Conservation (phyloP, 192 early-diverging fungal genomes). For the Gaertneriomyces semiglobifer region DNA sequence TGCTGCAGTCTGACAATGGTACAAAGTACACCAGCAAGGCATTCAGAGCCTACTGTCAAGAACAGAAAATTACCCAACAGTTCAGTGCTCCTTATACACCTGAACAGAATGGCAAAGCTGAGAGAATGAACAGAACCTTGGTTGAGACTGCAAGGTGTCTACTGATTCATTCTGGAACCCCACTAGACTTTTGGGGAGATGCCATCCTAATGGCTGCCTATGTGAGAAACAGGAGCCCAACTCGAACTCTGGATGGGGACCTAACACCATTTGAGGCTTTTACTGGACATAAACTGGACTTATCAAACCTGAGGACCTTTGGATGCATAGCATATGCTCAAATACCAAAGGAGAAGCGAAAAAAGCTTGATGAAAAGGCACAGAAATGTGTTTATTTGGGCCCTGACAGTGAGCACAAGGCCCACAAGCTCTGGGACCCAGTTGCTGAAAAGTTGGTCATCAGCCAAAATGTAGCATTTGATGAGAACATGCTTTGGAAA, state of each 20-base stretch:
- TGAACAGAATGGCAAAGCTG: conserved; percentile 2
- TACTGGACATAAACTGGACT: neutral
- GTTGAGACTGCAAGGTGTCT: neutral
- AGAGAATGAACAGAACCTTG: neutral
- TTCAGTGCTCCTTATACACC: neutral
- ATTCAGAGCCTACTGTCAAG: neutral
- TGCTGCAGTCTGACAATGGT: neutral
- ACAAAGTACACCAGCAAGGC: neutral
- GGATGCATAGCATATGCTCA: neutral
- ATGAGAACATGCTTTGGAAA: neutral
- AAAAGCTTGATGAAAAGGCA: neutral
- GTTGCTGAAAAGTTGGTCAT: neutral
- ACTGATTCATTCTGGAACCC: neutral
- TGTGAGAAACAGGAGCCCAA: neutral
- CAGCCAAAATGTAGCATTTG: neutral
- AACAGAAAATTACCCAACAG: neutral
- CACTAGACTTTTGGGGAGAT: neutral
- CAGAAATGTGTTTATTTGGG: neutral
- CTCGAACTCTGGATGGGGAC: neutral
- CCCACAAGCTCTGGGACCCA: neutral
- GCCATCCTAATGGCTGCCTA: neutral
- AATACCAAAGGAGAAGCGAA: conserved; percentile 1
- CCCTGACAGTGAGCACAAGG: neutral
- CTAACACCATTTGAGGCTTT: neutral
- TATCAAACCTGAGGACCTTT: conserved; percentile 1